phyloP scores from a whole-genome alignment of 2,329 filamentous ascomycete species.

The Colletotrichum chlorophyti region DNA sequence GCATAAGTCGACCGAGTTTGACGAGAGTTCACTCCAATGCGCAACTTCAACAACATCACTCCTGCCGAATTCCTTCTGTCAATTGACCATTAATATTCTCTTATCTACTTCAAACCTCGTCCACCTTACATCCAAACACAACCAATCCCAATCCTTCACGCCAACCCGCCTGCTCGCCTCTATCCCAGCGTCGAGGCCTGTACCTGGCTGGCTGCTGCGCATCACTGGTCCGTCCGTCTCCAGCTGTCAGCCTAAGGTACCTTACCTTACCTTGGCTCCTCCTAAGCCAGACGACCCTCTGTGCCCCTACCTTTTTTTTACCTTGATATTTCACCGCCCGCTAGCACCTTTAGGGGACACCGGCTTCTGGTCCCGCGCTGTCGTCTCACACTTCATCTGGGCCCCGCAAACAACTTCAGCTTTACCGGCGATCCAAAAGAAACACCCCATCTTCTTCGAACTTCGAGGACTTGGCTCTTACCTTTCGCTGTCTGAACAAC shows the following conservation, averaged over 20 bases:
- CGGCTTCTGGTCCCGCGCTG: constrained; percentile 30
- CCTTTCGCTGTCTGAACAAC: constrained; percentile 18
- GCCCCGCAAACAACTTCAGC: constrained; percentile 32
- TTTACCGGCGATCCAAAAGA: constrained; percentile 29
- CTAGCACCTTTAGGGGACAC: constrained; percentile 28
- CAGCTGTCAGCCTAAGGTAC: too few species aligned
- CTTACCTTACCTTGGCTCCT: too few species aligned
- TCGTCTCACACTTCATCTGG: constrained; percentile 30
- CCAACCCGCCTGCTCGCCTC: constrained; percentile 10
- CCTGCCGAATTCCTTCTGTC: constrained; percentile 9
- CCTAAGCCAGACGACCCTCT: constrained; percentile 9
- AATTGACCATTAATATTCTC: not conserved
- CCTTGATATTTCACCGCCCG: constrained; percentile 29
- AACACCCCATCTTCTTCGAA: constrained; percentile 13
- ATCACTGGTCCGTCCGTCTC: constrained; percentile 25
- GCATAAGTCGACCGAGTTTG: not conserved
- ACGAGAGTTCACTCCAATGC: constrained; percentile 5
- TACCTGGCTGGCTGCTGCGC: constrained; percentile 23
- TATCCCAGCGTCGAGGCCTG: constrained; percentile 19
- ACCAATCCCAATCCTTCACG: not conserved
- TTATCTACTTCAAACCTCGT: constrained; percentile 3
- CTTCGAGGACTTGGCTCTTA: constrained; percentile 18
- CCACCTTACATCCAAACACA: not conserved
- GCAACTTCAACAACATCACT: constrained; percentile 3
- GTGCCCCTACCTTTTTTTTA: constrained; percentile 16